These are phyloP conservation scores for Ceraceosorus guamensis DNA, from an alignment of 1,284 basidiomycete species.

Conservation along the genomic window DNA sequence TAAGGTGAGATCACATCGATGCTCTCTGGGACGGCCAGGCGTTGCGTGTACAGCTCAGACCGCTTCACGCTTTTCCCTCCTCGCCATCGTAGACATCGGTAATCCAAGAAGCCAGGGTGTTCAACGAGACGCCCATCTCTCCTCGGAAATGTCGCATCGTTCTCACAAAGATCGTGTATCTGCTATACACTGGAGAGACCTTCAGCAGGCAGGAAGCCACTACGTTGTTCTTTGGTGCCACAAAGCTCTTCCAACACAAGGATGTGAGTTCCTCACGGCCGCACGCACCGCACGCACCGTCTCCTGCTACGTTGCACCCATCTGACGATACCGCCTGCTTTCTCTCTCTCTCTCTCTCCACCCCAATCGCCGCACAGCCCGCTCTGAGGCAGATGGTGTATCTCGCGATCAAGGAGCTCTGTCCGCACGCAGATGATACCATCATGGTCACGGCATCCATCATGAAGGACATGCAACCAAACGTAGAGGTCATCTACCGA, in stretches of 20 bases:
- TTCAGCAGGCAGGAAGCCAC: slow-evolving; percentile 95
- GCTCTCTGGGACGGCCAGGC: neutral
- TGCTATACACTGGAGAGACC: slow-evolving; percentile 91
- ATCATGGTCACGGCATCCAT: slow-evolving; percentile 99
- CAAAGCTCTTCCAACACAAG: slow-evolving; percentile 98
- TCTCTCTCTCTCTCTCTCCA: neutral
- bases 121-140: slow-evolving; percentile 93
- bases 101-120: slow-evolving; percentile 87
- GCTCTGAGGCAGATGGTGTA: slow-evolving; percentile 97
- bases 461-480: slow-evolving; percentile 99
- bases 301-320: neutral
- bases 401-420: slow-evolving; percentile 95
- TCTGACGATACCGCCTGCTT: neutral
- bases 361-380: slow-evolving; percentile 55
- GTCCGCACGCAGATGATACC: slow-evolving; percentile 86
- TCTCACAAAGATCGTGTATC: slow-evolving; percentile 90
- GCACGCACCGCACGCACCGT: neutral
- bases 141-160: slow-evolving; percentile 86
- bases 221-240: slow-evolving; percentile 95
- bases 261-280: slow-evolving; percentile 62
- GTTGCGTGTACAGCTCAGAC: neutral
- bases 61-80: neutral
- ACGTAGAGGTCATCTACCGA: slow-evolving; percentile 95
- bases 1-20: slow-evolving; percentile 17
- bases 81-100: slow-evolving; percentile 28